Evolutionary conservation across 2,329 filamentous ascomycete genomes (phyloP), one percentile per base, ranked within the genome.

Genomic region (Blastomyces gilchristii): DNA sequence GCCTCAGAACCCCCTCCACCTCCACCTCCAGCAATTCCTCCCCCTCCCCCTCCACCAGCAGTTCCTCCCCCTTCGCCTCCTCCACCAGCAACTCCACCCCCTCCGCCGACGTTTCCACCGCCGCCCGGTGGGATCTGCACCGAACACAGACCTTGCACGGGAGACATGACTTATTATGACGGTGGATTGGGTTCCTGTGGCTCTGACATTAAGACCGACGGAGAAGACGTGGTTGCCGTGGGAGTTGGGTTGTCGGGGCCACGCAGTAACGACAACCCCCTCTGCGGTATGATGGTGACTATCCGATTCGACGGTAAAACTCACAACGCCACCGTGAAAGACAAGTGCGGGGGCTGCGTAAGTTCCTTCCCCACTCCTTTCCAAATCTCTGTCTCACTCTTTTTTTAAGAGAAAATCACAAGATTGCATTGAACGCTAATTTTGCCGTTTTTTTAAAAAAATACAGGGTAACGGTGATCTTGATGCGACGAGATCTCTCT

Each of bases 341-440:
- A 94, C 79, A 90, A 89, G 78, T 94, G 90, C 80, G 83, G 83
- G 76, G 86, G 87, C 69, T 94, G 90, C 74, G 70, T 60, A 58
- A 65, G 61, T 67, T 73, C 78, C 80, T 88, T n/a, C 18, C 91
- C 70, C 79, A 87, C 67, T 84, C 82, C 67, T 75, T 79, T 65
- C 68, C 75, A 82, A 9, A 3, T 52, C 22, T 52, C 49, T 52
- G n/a, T 22, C n/a, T 22, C n/a, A 22, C n/a, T 12, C 9, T 7
- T 1, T 6, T 7, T 1, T 6, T 2, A 14, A 31, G 22, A 31
- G 31, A 52, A 52, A 52, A 88, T 86, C 75, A 66, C 69, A 12
- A 6, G 4, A 57, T 43, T 22, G 41, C 45, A 25, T 49, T 49
- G 18, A 22, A n/a, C n/a, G 22, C 58, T 60, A 60, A 49, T 45